Percentiles rank a stretch among this genome's conserved stretches.
Conservation (phyloP, 2,329 filamentous ascomycete species). For the Xylaria polymorpha region DNA sequence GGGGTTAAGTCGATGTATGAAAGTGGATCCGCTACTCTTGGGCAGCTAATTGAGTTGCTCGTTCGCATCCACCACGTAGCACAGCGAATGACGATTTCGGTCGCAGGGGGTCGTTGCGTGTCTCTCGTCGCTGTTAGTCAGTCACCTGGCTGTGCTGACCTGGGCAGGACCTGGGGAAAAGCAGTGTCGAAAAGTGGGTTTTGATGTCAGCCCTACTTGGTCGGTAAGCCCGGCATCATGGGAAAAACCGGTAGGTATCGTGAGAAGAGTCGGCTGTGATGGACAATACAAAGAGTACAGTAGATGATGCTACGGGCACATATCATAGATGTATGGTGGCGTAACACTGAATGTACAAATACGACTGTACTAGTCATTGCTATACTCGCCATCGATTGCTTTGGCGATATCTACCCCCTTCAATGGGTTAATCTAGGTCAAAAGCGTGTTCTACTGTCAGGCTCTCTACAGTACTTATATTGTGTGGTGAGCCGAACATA, state of each 20-base stretch:
- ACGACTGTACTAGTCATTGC: neutral
- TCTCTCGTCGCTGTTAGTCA: neutral
- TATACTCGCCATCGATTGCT: neutral
- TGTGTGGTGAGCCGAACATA: neutral
- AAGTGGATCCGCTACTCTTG: conserved; percentile 3
- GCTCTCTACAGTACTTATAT: no score
- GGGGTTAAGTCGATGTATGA: conserved; percentile 4
- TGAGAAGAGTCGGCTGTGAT: neutral
- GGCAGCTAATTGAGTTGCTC: conserved; percentile 25
- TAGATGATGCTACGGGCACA: neutral
- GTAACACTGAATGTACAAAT: no score
- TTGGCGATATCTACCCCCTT: neutral
- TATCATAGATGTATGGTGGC: no score
- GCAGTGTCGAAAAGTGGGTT: conserved; percentile 21
- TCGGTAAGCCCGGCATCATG: conserved; percentile 31
- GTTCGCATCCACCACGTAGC: conserved; percentile 15
- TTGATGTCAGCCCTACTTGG: conserved; percentile 38
- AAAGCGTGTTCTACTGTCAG: no score
- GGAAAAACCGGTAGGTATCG: conserved; percentile 25
- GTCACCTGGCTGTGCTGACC: conserved; percentile 21
- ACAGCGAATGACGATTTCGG: conserved; percentile 23
- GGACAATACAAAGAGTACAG: neutral
- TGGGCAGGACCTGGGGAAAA: neutral
- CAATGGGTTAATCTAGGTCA: no score
- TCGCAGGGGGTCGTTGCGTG: neutral